Evolutionary conservation across 139 green algal species (phyloP), one percentile per base, ranked within the genome.

Genomic region (Chlamydomonas sp.): DNA sequence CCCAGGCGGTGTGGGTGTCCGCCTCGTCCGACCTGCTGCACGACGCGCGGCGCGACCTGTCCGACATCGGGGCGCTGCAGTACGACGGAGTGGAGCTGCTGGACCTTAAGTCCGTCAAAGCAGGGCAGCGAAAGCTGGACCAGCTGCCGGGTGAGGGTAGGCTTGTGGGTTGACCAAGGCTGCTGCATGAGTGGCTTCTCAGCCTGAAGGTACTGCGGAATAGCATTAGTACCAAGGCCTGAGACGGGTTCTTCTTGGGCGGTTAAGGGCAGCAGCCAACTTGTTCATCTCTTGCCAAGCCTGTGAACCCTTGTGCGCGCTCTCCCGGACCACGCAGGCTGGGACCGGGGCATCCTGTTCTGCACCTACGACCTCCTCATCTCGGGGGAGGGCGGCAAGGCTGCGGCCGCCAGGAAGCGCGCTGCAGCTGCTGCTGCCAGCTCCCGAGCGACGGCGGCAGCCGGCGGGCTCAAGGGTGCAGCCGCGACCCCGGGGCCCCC

Each of bases 1-100:
- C 76, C 66, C 85, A 94, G 84, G 90, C 89, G 5, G 57, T 97
- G 74, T 97, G 95, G 95, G 84, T 95, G 63, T 94, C 91, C 18
- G 90, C 87, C 15, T 93, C 77, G 1, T 78, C 84, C 20, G 93
- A 95, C 77, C 88, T 96, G 15, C 64, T 87, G 12, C 57, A 89
- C 14, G 93, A 95, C 82, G 93, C 93, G 0, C 18, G 49, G 12
- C 79, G 93, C 4, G 93, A 96, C 71, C 90, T 96, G n/a, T 31
- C 72, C 3, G 92, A 94, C 85, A 89, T 94, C 63, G 93, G 93
- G 4, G 91, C 91, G 3, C 76, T 92, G 76, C n/a, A 87, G 15
- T 93, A 91, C 68, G 83, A 83, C 10, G 79, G 58, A 6, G 87
- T 91, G 62, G 49, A 60, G 61, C 86, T 86, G 31, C 92, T 91